phyloP scores from a whole-genome alignment of 1,139 yeast genomes.

The Magnusiomyces magnusii region DNA sequence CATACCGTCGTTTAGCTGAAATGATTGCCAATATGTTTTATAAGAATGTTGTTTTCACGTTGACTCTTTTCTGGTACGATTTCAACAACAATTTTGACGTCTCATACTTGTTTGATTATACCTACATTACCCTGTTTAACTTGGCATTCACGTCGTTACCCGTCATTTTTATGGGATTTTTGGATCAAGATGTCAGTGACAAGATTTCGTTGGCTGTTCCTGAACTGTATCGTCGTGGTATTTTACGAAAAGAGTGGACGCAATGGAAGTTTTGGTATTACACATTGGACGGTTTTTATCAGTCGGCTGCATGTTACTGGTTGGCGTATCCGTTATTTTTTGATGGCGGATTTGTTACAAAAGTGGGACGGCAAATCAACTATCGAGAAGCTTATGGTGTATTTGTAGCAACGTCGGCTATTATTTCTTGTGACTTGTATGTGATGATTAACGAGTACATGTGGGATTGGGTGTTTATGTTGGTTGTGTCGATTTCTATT shows the following conservation, averaged over 20 bases:
- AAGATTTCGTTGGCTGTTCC: slow-evolving; percentile 82
- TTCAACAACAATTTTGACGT: slow-evolving; percentile 82
- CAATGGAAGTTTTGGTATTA: slow-evolving; percentile 73
- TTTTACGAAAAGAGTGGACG: slow-evolving; percentile 74
- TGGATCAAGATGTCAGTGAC: slow-evolving; percentile 90
- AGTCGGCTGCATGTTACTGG: slow-evolving; percentile 76
- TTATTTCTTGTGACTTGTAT: slow-evolving; percentile 71
- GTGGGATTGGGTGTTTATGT: slow-evolving; percentile 85
- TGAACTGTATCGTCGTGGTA: slow-evolving; percentile 79
- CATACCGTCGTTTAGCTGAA: slow-evolving; percentile 82
- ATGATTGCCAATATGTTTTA: slow-evolving; percentile 93
- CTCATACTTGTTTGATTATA: slow-evolving; percentile 82
- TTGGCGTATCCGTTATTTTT: slow-evolving; percentile 72
- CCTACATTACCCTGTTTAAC: slow-evolving; percentile 86
- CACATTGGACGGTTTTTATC: slow-evolving; percentile 82
- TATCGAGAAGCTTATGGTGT: slow-evolving; percentile 87
- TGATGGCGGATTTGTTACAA: slow-evolving; percentile 48
- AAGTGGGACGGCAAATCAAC: slow-evolving; percentile 59
- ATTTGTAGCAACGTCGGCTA: slow-evolving; percentile 69
- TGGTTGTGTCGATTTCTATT: slow-evolving; percentile 57
- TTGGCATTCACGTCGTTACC: slow-evolving; percentile 94
- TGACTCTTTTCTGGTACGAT: slow-evolving; percentile 92
- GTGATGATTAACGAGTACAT: slow-evolving; percentile 75
- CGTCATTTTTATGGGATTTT: slow-evolving; percentile 78
- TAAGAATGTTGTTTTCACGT: slow-evolving; percentile 82